A percentile compares a stretch with the other conserved stretches of the same genome.
These are phyloP conservation scores for Stagonosporopsis chrysanthemi DNA, from an alignment of 2,329 filamentous ascomycete genomes.

Conservation along the genomic window DNA sequence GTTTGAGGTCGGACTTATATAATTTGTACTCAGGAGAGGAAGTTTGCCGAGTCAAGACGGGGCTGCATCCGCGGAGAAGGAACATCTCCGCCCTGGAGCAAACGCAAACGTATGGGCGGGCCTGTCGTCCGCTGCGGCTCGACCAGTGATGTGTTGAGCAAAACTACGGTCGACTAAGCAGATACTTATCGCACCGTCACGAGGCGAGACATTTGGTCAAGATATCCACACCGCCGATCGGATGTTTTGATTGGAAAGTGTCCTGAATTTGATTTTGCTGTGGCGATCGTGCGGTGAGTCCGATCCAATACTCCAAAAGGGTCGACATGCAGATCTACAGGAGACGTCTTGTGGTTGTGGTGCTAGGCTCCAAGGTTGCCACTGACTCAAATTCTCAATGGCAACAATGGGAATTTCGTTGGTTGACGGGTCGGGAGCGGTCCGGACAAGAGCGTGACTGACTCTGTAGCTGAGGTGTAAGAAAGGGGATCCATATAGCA, in stretches of 20 bases:
- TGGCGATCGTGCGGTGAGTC: background rate
- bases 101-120: background rate
- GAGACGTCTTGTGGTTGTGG: background rate
- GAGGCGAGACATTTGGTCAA: background rate
- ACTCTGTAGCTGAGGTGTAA: too few relatives aligned
- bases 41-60: conserved; percentile 1
- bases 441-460: background rate
- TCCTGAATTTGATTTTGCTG: background rate
- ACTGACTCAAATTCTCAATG: background rate
- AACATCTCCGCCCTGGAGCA: background rate
- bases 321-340: background rate
- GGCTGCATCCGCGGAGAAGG: background rate
- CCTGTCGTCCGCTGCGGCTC: background rate
- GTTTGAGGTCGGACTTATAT: background rate
- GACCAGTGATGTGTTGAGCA: background rate
- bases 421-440: background rate
- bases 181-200: background rate
- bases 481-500: too few relatives aligned
- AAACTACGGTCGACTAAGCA: background rate
- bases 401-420: background rate
- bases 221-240: background rate
- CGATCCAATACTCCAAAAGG: background rate
- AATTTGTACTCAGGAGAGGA: background rate
- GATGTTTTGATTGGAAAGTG: background rate
- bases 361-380: background rate